Evolutionary conservation across 805 yeast genomes (phyloP).

Genomic region (Saccharomycopsis amapae): DNA sequence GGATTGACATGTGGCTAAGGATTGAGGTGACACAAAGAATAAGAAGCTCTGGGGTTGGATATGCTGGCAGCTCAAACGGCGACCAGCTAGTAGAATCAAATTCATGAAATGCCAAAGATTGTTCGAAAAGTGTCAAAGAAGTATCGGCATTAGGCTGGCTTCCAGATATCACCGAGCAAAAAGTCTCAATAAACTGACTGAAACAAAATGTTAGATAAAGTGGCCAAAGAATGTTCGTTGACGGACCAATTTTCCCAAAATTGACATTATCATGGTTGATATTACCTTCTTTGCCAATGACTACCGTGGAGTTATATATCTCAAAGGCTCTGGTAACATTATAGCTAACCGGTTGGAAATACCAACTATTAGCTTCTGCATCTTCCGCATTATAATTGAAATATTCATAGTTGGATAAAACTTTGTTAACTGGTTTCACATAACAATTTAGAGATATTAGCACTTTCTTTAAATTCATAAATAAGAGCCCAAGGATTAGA

Average conservation of each 20-base stretch:
- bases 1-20: slow-evolving; percentile 52
- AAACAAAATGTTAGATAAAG: slow-evolving; percentile 50
- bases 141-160: slow-evolving; percentile 52
- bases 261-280: not conserved
- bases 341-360: slow-evolving; percentile 16
- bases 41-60: slow-evolving; percentile 48
- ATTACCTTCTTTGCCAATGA: slow-evolving; percentile 1
- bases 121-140: slow-evolving; percentile 68
- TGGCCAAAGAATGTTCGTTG: slow-evolving; percentile 49
- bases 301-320: slow-evolving; percentile 21
- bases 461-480: slow-evolving; percentile 27
- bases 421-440: slow-evolving; percentile 16
- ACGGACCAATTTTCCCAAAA: slow-evolving; percentile 35
- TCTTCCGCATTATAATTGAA: slow-evolving; percentile 23
- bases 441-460: slow-evolving; percentile 30
- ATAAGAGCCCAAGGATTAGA: slow-evolving; percentile 27
- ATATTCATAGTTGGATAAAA: slow-evolving; percentile 8
- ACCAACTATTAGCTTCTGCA: slow-evolving; percentile 11
- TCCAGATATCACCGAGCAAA: slow-evolving; percentile 51
- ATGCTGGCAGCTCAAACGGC: slow-evolving; percentile 36
- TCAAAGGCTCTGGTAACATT: slow-evolving; percentile 24
- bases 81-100: slow-evolving; percentile 24
- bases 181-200: slow-evolving; percentile 60
- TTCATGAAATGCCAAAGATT: slow-evolving; percentile 70
- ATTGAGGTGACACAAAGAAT: slow-evolving; percentile 50